Conservation (phyloP, 108 stramenopile species). For the Schizochytrium sp. region DNA sequence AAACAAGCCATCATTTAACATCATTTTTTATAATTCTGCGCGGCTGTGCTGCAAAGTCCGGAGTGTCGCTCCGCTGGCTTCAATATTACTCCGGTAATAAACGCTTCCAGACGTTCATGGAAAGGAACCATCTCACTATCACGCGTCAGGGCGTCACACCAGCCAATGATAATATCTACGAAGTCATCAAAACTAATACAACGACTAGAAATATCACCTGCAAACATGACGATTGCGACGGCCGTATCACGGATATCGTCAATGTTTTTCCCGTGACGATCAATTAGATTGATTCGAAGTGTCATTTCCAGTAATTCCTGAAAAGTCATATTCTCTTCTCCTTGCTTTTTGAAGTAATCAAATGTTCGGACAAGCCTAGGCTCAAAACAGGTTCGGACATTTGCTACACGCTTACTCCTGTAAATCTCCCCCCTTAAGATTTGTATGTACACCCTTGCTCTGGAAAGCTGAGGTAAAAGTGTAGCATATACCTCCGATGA, state of each 20-base stretch:
- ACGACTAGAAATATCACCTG: neutral
- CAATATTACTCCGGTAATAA: neutral
- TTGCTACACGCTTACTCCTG: neutral
- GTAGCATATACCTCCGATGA: neutral
- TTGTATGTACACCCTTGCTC: neutral
- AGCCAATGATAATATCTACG: neutral
- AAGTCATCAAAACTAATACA: neutral
- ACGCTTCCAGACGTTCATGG: neutral
- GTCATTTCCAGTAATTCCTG: neutral
- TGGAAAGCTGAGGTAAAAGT: neutral
- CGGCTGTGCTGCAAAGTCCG: neutral
- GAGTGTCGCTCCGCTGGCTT: slow-evolving; percentile 27
- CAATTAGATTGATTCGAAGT: neutral
- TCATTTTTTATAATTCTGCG: neutral
- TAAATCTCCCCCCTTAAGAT: neutral
- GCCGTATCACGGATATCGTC: neutral
- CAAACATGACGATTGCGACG: neutral
- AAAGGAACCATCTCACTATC: neutral
- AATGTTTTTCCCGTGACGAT: neutral
- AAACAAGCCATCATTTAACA: neutral
- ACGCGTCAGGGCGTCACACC: neutral
- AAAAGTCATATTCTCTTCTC: neutral
- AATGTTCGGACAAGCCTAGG: neutral
- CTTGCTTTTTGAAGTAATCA: neutral
- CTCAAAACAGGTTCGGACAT: neutral